Conservation (phyloP, 1,139 yeast genomes). For the Sugiyamaella japonica region DNA sequence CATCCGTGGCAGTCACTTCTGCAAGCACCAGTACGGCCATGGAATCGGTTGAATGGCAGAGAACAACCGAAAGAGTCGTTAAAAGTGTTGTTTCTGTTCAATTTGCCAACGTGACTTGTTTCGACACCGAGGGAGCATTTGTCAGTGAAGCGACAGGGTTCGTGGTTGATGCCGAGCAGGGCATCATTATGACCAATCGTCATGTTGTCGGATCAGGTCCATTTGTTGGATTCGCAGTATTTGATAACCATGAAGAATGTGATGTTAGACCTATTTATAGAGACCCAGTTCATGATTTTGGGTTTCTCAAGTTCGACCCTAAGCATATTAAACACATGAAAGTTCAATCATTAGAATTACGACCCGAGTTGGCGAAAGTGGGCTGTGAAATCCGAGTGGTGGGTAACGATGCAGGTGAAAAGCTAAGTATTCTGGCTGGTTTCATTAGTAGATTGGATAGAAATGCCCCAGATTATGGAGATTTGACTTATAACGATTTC, state of each 20-base stretch:
- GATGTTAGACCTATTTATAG: conserved; percentile 65
- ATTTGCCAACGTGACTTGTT: conserved; percentile 80
- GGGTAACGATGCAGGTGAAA: conserved; percentile 97
- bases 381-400: conserved; percentile 93
- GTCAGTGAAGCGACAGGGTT: conserved; percentile 94
- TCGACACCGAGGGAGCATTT: conserved; percentile 80
- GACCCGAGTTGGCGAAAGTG: conserved; percentile 81
- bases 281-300: conserved; percentile 76
- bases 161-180: conserved; percentile 81
- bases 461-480: conserved; percentile 94
- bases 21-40: conserved; percentile 7
- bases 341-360: conserved; percentile 62
- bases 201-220: conserved; percentile 97
- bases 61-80: conserved; percentile 78
- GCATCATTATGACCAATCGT: conserved; percentile 85
- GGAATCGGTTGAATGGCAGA: conserved; percentile 60
- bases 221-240: conserved; percentile 84
- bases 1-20: conserved; percentile 6
- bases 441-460: conserved; percentile 88
- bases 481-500: conserved; percentile 86
- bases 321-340: conserved; percentile 68
- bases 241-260: conserved; percentile 93
- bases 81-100: conserved; percentile 86
- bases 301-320: conserved; percentile 83
- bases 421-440: conserved; percentile 82